Conservation (phyloP, 2,329 filamentous ascomycete genomes). For the Dothideomycetes sp. region DNA sequence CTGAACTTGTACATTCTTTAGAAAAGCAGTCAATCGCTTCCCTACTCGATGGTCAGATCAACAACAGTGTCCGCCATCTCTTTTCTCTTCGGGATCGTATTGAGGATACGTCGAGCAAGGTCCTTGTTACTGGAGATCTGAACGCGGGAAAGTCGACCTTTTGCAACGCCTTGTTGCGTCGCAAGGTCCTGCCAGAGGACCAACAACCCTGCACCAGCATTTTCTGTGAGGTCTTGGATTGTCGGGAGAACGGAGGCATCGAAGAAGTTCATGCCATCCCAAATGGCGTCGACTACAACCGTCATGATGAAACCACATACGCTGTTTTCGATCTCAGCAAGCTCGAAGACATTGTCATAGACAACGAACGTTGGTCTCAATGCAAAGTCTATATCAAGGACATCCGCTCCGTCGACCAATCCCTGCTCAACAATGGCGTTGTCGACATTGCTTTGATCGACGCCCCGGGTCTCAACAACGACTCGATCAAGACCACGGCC, state of each 20-base stretch:
- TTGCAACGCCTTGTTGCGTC: slow-evolving; percentile 88
- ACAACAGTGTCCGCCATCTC: slow-evolving; percentile 85
- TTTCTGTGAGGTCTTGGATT: slow-evolving; percentile 94
- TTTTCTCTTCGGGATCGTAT: slow-evolving; percentile 82
- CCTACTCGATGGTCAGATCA: slow-evolving; percentile 86
- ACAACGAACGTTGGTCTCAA: slow-evolving; percentile 80
- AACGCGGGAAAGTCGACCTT: slow-evolving; percentile 99
- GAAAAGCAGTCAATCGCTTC: slow-evolving; percentile 88
- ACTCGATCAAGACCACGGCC: slow-evolving; percentile 93
- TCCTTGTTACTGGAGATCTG: slow-evolving; percentile 87
- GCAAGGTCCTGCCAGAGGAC: slow-evolving; percentile 90
- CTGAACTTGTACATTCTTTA: slow-evolving; percentile 85
- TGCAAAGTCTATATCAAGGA: slow-evolving; percentile 98
- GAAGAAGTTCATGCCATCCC: slow-evolving; percentile 96
- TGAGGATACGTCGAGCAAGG: slow-evolving; percentile 94
- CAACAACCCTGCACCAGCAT: slow-evolving; percentile 98
- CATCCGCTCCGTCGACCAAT: slow-evolving; percentile 79
- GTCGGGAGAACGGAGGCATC: slow-evolving; percentile 76
- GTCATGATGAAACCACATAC: slow-evolving; percentile 89
- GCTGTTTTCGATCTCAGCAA: slow-evolving; percentile 71
- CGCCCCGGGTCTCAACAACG: slow-evolving; percentile 87
- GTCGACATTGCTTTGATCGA: slow-evolving; percentile 98
- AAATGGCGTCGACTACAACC: slow-evolving; percentile 67
- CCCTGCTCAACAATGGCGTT: slow-evolving; percentile 90
- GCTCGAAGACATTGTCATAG: slow-evolving; percentile 79